Evolutionary conservation across 2,329 filamentous ascomycete species (phyloP).

Genomic region (Aspergillus neotritici): DNA sequence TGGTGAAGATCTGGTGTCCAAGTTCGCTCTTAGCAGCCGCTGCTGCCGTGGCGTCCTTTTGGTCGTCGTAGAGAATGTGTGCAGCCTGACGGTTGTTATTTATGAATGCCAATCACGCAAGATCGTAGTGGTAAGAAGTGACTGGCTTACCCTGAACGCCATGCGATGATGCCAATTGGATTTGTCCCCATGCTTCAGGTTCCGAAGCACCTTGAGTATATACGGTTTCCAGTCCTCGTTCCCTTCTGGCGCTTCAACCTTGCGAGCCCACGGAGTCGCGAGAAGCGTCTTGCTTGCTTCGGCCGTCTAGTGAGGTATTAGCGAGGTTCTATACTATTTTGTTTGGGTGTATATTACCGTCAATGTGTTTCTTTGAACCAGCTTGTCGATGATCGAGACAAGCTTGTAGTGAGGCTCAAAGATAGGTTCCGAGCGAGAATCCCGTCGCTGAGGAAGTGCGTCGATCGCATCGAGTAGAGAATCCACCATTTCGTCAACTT

Average conservation of each 20-base stretch:
- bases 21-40: constrained; percentile 68
- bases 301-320: constrained; percentile 34
- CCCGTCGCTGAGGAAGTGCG: constrained; percentile 54
- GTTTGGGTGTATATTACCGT: constrained; percentile 25
- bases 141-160: constrained; percentile 61
- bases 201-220: constrained; percentile 54
- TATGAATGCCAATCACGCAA: constrained; percentile 15
- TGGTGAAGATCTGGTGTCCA: constrained; percentile 81
- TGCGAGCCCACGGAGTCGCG: constrained; percentile 52
- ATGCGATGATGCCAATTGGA: constrained; percentile 94
- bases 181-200: constrained; percentile 67
- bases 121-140: background rate
- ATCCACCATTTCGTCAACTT: constrained; percentile 48
- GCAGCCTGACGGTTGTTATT: constrained; percentile 43
- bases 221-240: constrained; percentile 55
- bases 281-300: constrained; percentile 48
- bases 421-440: constrained; percentile 64
- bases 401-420: constrained; percentile 93
- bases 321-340: constrained; percentile 1
- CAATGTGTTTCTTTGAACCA: constrained; percentile 54
- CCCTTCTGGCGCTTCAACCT: constrained; percentile 45
- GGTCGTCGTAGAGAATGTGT: constrained; percentile 56
- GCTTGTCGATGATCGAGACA: constrained; percentile 72
- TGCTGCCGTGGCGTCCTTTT: constrained; percentile 47
- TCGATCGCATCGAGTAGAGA: constrained; percentile 57